Percentiles rank a stretch among this genome's conserved stretches.
These are phyloP conservation scores for Drechslerella coelobrocha DNA, from an alignment of 2,329 filamentous ascomycete genomes.

Conservation along the genomic window DNA sequence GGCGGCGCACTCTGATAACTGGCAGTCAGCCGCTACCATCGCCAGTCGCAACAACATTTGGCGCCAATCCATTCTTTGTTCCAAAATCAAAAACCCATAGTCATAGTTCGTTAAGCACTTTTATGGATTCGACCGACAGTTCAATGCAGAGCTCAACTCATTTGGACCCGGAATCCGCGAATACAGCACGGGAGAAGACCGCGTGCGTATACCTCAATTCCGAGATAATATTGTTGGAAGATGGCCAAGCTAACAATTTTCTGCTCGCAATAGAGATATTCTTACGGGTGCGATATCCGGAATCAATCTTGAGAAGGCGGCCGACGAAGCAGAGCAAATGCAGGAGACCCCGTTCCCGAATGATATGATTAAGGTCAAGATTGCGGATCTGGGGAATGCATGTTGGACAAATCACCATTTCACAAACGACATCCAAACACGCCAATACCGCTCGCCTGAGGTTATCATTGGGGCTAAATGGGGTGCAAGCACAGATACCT, in stretches of 20 bases:
- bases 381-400: slow-evolving; percentile 95
- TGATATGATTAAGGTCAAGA: slow-evolving; percentile 96
- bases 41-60: slow-evolving; percentile 90
- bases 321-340: slow-evolving; percentile 67
- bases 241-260: slow-evolving; percentile 41
- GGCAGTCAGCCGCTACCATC: slow-evolving; percentile 95
- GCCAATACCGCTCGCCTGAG: slow-evolving; percentile 95
- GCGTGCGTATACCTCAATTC: slow-evolving; percentile 69
- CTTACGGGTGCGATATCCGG: slow-evolving; percentile 91
- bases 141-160: slow-evolving; percentile 55
- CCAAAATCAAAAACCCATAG: slow-evolving; percentile 52
- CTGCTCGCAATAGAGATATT: slow-evolving; percentile 69
- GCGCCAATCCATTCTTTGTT: slow-evolving; percentile 55
- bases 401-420: slow-evolving; percentile 99
- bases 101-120: slow-evolving; percentile 54
- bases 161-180: slow-evolving; percentile 64
- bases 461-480: slow-evolving; percentile 96
- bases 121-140: slow-evolving; percentile 52
- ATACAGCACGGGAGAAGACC: slow-evolving; percentile 88
- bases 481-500: slow-evolving; percentile 98
- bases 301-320: slow-evolving; percentile 84
- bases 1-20: slow-evolving; percentile 91
- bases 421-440: slow-evolving; percentile 97
- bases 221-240: slow-evolving; percentile 16
- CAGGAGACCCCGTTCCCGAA: slow-evolving; percentile 57